phyloP scores from a whole-genome alignment of 2,329 filamentous ascomycete species.

The Malbranchea cinnamomea region DNA sequence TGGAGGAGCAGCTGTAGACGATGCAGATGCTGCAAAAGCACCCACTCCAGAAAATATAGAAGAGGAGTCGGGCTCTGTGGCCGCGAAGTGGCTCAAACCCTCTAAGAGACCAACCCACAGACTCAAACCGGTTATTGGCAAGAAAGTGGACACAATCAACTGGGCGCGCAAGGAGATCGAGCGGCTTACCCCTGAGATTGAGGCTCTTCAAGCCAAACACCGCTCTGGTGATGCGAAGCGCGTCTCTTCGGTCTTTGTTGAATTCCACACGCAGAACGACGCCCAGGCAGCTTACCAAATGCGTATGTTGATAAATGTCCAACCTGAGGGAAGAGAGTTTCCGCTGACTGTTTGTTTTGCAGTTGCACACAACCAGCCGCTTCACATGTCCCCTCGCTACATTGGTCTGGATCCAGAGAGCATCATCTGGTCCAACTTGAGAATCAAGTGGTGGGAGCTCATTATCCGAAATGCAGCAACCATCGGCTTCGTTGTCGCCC shows the following conservation, averaged over 20 bases:
- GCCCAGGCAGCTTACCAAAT: constrained; percentile 81
- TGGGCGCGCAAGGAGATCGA: constrained; percentile 70
- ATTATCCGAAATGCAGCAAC: constrained; percentile 57
- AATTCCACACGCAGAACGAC: constrained; percentile 68
- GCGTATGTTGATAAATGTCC: constrained; percentile 11
- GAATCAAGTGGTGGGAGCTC: constrained; percentile 74
- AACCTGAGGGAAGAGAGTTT: too few species aligned
- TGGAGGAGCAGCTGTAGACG: constrained; percentile 21
- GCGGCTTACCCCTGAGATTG: constrained; percentile 56
- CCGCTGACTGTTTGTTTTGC: constrained; percentile 3
- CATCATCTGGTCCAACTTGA: constrained; percentile 74
- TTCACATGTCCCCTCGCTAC: constrained; percentile 75
- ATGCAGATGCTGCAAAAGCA: constrained; percentile 1
- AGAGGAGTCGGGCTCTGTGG: constrained; percentile 37
- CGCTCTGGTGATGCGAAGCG: constrained; percentile 48
- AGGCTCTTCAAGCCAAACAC: constrained; percentile 53
- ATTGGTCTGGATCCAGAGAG: constrained; percentile 69
- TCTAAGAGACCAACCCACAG: constrained; percentile 67
- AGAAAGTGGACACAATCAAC: constrained; percentile 89
- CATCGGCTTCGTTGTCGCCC: constrained; percentile 53
- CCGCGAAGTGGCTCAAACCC: constrained; percentile 57
- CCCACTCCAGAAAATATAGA: constrained; percentile 13
- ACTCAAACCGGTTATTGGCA: constrained; percentile 55
- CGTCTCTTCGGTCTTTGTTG: constrained; percentile 72
- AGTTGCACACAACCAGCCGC: constrained; percentile 69